Base-by-base conservation (phyloP, 108 stramenopile genomes). In the Schizochytrium sp. region DNA sequence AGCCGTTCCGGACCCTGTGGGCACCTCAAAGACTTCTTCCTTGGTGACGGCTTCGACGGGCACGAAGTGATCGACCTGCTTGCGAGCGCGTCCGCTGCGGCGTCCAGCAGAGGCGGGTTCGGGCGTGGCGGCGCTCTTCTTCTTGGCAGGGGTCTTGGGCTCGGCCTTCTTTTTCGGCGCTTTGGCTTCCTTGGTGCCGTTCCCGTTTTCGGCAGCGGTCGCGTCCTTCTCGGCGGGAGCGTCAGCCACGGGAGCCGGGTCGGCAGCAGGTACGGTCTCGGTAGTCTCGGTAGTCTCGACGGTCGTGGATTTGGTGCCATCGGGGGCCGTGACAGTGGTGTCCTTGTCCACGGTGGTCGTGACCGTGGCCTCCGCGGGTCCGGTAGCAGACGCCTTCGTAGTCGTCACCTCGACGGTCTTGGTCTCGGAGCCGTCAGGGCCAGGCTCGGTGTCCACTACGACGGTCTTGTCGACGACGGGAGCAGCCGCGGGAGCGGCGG, bases 11-110 rank as follows among this genome's bases (percentile, higher is more conserved):
- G 2, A 8, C 18, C 76, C 76, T 45, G 44, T 53, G 45, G 76
- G 76, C 1, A 83, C 76, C 25, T 25, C 76, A 45, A 83, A 83
- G 45, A 25, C 76, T 6, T 83, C 76, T 18, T 47, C 51, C 4
- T 83, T 45, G 43, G 44, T 83, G 48, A 4, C 28, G 48, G 51
- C 10, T 12, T 53, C 51, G 23, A 23, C 25, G 48, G 45, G 48
- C 25, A 16, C 23, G 51, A 53, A 83, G 76, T 83, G 76, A 12
- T 83, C 76, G 25, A 83, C 76, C 76, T 83, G 76, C 76, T 83
- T 83, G 45, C 76, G 45, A 18, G 45, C n/a, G 51, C 76, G 76
- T 12, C 48, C 45, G 51, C 76, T 83, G 4, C 48, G 51, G 5
- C 76, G 19, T 18, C 25, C 51, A 25, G 4, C 48, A 47, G 45